Conservation (phyloP, 2,329 filamentous ascomycete species). For the Alternaria infectoria region DNA sequence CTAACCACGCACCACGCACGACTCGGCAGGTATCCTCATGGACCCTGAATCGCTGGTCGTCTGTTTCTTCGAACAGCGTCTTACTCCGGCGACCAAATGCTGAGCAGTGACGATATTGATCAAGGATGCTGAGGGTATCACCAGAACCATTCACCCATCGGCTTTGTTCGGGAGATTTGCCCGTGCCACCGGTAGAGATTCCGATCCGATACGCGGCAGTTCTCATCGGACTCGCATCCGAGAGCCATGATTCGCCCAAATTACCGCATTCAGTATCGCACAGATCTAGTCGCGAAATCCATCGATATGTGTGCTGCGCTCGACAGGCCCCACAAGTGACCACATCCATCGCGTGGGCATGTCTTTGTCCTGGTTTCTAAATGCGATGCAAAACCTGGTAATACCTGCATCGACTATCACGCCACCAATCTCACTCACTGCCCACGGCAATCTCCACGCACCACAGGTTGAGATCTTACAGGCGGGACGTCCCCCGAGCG, state of each 20-base stretch:
- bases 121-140: not conserved
- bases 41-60: constrained; percentile 1
- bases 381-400: not conserved
- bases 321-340: not conserved
- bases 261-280: constrained; percentile 1
- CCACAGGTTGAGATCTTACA: not conserved
- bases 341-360: not conserved
- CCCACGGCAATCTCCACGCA: constrained; percentile 1
- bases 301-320: not conserved
- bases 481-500: constrained; percentile 1
- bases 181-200: constrained; percentile 4
- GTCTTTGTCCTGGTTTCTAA: not conserved
- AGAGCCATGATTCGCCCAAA: constrained; percentile 5
- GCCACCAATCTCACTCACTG: not conserved
- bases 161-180: constrained; percentile 2
- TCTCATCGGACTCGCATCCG: not conserved
- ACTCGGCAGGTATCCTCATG: constrained; percentile 1
- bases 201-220: constrained; percentile 4
- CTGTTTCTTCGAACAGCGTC: not conserved
- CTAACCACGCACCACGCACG: not conserved
- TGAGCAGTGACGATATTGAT: not conserved
- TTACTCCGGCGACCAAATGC: not conserved
- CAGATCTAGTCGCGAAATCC: not conserved
- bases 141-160: not conserved
- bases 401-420: not conserved